Evolutionary conservation across 2,329 filamentous ascomycete genomes (phyloP), one percentile per base, ranked within the genome.

Genomic region (Aspergillus sp.): DNA sequence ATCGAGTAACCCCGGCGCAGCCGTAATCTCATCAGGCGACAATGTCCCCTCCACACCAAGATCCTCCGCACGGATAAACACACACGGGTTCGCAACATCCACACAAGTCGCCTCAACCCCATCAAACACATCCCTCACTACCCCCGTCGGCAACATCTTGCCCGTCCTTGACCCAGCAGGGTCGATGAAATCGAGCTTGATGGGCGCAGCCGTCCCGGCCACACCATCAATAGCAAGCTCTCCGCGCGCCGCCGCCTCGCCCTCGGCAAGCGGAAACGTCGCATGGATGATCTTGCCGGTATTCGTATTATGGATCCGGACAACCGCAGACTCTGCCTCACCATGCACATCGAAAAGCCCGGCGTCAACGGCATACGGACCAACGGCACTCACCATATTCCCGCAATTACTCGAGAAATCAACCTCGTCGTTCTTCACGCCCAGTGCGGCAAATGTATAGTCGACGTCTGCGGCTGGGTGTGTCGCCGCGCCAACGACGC

Each of bases 341-440:
- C 19, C 9, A 4, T 31, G 17, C 2, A 65, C 31, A 0, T 61
- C 15, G 60, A 86, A 75, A 1, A 89, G 64, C 3, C 83, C 80
- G 25, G 81, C 74, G 76, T 91, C 77, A 71, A 87, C 78, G 2
- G 86, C 87, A 69, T 85, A 88, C 0, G 90, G 89, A 0, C 89
- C 90, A 50, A 92, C 83, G 0, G 86, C 83, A 46, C 84, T 82
- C 6, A 82, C 86, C 87, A 92, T 89, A 72, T 92, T 92, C n/a
- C 90, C 90, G 71, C 89, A 92, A 68, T 91, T 92, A 25, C 89
- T 87, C 0, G 87, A 86, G 68, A 86, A 83, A 69, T 92, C 89
- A 2, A 92, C 81, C 34, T 79, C 76, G 4, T 79, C 78, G 66
- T 88, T 82, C 56, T 84, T 83, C 57, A 92, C 84, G 3, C 89